Conservation (phyloP, 805 yeast species). For the Starmerella apicola region DNA sequence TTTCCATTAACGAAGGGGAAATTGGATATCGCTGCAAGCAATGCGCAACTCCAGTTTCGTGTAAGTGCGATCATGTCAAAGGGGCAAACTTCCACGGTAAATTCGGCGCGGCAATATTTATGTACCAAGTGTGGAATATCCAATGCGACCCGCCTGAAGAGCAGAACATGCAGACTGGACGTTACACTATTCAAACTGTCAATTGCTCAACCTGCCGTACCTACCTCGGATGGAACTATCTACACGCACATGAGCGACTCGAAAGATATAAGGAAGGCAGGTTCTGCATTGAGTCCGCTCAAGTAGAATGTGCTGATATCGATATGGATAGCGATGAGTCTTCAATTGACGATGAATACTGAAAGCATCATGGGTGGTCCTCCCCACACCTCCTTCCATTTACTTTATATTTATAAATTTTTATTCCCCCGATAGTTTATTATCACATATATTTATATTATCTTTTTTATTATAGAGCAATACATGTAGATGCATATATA, state of each 20-base stretch:
- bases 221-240: constrained; percentile 17
- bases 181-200: constrained; percentile 11
- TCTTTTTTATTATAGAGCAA: not conserved
- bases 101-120: constrained; percentile 10
- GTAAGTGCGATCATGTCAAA: constrained; percentile 4
- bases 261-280: constrained; percentile 16
- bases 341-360: too few relatives aligned
- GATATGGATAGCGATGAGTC: not conserved
- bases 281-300: constrained; percentile 12
- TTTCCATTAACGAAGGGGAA: constrained; percentile 3
- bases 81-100: constrained; percentile 12
- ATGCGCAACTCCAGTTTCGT: constrained; percentile 10
- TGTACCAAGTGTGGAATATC: constrained; percentile 8
- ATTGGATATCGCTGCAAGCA: constrained; percentile 10
- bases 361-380: too few relatives aligned
- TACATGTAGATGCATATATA: too few relatives aligned
- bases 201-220: constrained; percentile 12
- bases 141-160: constrained; percentile 4
- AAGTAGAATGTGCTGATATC: not conserved
- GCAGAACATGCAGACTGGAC: constrained; percentile 10
- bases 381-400: too few relatives aligned
- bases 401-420: too few relatives aligned
- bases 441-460: not conserved
- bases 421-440: too few relatives aligned
- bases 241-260: constrained; percentile 4